A percentile compares a stretch with the other conserved stretches of the same genome.
Conservation (phyloP, 2,329 filamentous ascomycete genomes). For the Trichoderma sp. region DNA sequence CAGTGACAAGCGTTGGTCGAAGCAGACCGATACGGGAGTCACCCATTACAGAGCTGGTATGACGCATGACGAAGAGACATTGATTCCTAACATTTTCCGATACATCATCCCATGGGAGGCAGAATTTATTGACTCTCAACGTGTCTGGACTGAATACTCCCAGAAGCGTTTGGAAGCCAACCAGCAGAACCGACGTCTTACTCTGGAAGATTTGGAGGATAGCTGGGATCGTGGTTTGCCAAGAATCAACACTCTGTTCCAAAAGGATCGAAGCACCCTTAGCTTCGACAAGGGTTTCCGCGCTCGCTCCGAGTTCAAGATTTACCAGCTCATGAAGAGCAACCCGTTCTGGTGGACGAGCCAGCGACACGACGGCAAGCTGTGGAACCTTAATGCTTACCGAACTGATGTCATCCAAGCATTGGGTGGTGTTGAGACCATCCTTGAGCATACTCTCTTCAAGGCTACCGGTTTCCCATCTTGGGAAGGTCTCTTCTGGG, state of each 20-base stretch:
- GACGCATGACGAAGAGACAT: conserved; percentile 95
- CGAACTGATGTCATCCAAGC: conserved; percentile 96
- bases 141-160: conserved; percentile 98
- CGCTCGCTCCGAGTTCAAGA: conserved; percentile 92
- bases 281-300: conserved; percentile 99
- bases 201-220: conserved; percentile 93
- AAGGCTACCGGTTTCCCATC: conserved; percentile 95
- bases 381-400: conserved; percentile 97
- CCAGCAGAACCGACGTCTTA: conserved; percentile 92
- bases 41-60: conserved; percentile 97
- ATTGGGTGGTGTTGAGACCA: conserved; percentile 93
- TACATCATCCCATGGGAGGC: conserved; percentile 99
- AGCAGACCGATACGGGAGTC: conserved; percentile 95
- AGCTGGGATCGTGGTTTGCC: conserved; percentile 98
- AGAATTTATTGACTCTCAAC: conserved; percentile 97
- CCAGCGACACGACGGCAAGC: conserved; percentile 92
- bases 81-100: conserved; percentile 98
- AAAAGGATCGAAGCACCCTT: conserved; percentile 94
- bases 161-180: conserved; percentile 97
- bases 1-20: conserved; percentile 96
- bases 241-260: conserved; percentile 97
- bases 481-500: conserved; percentile 97
- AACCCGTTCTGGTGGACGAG: conserved; percentile 99
- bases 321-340: conserved; percentile 98
- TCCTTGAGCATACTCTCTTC: conserved; percentile 94